These are phyloP conservation scores for Skeletonema grethae DNA, from an alignment of 108 stramenopile genomes.

Conservation along the genomic window DNA sequence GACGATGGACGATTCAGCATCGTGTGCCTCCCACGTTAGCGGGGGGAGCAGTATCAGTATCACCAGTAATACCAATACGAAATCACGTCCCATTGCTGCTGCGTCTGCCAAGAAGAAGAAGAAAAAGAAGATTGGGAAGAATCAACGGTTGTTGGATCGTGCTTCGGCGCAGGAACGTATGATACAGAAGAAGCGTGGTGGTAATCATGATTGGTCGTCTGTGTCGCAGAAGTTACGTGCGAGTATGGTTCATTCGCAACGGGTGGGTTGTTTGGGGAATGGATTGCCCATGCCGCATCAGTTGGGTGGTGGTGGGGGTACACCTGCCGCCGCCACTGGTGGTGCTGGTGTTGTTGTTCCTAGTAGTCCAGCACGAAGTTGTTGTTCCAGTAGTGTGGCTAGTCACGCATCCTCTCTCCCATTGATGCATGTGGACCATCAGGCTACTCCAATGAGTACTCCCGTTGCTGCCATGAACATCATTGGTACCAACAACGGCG, in stretches of 20 bases:
- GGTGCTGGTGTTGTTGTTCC: neutral
- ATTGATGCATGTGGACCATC: slow-evolving; percentile 5
- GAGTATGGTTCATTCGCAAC: slow-evolving; percentile 30
- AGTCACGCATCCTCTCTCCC: neutral
- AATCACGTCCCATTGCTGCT: no score
- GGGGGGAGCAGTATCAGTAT: slow-evolving; percentile 13
- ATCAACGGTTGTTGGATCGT: slow-evolving; percentile 29
- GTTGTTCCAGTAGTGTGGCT: neutral
- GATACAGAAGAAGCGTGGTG: slow-evolving; percentile 23
- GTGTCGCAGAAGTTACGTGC: slow-evolving; percentile 25
- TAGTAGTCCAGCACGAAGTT: neutral
- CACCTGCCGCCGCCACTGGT: no score
- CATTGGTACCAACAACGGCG: no score
- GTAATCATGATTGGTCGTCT: no score
- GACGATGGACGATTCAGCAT: slow-evolving; percentile 23
- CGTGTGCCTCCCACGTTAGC: slow-evolving; percentile 20
- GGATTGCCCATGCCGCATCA: neutral
- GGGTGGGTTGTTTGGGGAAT: neutral
- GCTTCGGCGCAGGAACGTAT: slow-evolving; percentile 41
- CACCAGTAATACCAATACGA: neutral
- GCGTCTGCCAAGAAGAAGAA: slow-evolving; percentile 1
- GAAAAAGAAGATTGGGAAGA: slow-evolving; percentile 27
- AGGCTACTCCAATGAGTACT: neutral
- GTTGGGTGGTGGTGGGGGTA: no score
- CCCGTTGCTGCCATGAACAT: slow-evolving; percentile 3